Conservation (phyloP, 75 land plant genomes). For the Sequoiadendron giganteum region DNA sequence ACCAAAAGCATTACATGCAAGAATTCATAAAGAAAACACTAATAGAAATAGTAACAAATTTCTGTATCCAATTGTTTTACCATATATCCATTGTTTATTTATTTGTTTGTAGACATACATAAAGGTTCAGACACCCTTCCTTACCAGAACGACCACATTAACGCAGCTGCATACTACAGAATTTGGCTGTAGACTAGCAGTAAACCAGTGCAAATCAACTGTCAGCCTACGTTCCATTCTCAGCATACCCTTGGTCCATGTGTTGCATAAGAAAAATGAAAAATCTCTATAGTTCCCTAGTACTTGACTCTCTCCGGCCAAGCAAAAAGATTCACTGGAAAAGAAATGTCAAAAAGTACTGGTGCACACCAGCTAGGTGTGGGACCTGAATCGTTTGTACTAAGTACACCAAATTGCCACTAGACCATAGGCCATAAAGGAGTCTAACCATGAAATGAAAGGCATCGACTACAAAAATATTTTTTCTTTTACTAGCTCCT, state of each 20-base stretch:
- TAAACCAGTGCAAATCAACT: neutral
- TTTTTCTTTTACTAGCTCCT: neutral
- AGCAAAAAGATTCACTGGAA: neutral
- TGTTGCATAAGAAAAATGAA: neutral
- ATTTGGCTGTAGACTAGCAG: neutral
- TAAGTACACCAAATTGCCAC: too few species aligned
- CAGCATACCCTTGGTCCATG: neutral
- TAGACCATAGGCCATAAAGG: too few species aligned
- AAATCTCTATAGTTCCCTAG: neutral
- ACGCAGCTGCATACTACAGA: neutral
- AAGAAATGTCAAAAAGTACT: too few species aligned
- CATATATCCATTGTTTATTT: neutral
- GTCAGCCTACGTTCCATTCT: neutral
- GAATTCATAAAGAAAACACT: neutral
- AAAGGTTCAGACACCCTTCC: neutral
- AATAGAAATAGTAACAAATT: neutral
- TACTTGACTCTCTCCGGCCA: neutral
- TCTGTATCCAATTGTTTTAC: neutral
- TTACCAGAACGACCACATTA: neutral
- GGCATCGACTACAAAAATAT: neutral
- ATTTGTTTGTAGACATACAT: neutral
- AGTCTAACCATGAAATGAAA: neutral
- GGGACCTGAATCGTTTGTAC: too few species aligned
- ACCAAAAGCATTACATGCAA: neutral
- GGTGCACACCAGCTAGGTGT: too few species aligned